Percentiles rank a stretch among this genome's conserved stretches.
phyloP scores from a whole-genome alignment of 2,329 filamentous ascomycete species.

The Basipetospora chlamydospora region DNA sequence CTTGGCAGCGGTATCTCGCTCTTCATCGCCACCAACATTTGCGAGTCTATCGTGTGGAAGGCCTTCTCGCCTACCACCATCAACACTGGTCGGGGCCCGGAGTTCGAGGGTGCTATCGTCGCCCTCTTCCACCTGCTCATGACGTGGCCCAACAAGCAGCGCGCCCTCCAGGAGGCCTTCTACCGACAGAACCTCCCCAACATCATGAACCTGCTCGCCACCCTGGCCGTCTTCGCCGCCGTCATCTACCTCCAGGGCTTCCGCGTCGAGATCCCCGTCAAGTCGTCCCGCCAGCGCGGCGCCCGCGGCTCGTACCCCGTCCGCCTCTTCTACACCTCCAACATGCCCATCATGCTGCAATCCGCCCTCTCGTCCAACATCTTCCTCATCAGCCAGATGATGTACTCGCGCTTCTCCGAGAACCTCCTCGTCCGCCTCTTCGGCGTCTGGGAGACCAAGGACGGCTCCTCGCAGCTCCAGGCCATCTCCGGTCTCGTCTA shows the following conservation, averaged over 20 bases:
- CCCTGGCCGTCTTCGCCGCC: slow-evolving; percentile 81
- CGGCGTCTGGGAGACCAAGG: slow-evolving; percentile 95
- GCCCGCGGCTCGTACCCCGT: slow-evolving; percentile 96
- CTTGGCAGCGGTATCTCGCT: slow-evolving; percentile 97
- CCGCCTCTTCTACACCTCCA: slow-evolving; percentile 98
- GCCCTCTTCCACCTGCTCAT: slow-evolving; percentile 94
- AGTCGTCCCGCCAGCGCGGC: slow-evolving; percentile 96
- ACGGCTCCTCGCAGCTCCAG: slow-evolving; percentile 89
- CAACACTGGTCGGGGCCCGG: slow-evolving; percentile 96
- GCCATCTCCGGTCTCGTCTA: slow-evolving; percentile 90
- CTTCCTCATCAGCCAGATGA: slow-evolving; percentile 98
- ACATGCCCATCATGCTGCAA: slow-evolving; percentile 99
- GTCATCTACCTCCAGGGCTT: slow-evolving; percentile 99
- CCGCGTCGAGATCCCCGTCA: slow-evolving; percentile 99
- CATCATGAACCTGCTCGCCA: slow-evolving; percentile 96
- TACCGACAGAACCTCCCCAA: slow-evolving; percentile 99
- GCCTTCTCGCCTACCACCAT: slow-evolving; percentile 98
- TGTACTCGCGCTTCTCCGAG: slow-evolving; percentile 97
- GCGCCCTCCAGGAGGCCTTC: slow-evolving; percentile 95
- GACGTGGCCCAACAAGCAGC: slow-evolving; percentile 99
- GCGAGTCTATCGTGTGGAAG: slow-evolving; percentile 99
- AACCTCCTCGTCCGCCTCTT: slow-evolving; percentile 96
- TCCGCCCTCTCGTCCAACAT: slow-evolving; percentile 97
- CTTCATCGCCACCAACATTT: slow-evolving; percentile 99
- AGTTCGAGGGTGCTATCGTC: slow-evolving; percentile 97